These are phyloP conservation scores for Annulohypoxylon truncatum DNA, from an alignment of 2,329 filamentous ascomycete genomes.

Conservation along the genomic window DNA sequence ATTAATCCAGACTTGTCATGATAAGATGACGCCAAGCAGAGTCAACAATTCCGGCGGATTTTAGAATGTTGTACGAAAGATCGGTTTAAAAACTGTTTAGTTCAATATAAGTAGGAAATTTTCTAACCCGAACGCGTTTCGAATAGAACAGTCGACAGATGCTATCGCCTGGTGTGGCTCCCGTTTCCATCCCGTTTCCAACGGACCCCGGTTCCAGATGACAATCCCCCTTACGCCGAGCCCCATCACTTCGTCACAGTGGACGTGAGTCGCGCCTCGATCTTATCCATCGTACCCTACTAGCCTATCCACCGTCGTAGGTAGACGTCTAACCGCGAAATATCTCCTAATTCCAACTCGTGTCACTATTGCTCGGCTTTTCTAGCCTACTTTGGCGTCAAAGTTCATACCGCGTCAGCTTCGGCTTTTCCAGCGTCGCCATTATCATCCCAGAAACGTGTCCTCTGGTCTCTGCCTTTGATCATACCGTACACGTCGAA, in stretches of 20 bases:
- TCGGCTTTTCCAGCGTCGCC: constrained; percentile 2
- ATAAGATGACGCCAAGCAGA: neutral
- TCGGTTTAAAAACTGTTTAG: neutral
- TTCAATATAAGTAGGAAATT: neutral
- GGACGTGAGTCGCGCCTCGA: neutral
- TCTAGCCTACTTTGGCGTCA: neutral
- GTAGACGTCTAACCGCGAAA: neutral
- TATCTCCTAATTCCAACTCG: neutral
- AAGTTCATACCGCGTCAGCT: neutral
- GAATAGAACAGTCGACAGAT: constrained; percentile 1
- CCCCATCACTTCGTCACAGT: constrained; percentile 1
- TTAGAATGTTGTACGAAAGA: neutral
- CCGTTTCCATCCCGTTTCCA: constrained; percentile 1
- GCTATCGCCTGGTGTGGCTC: neutral
- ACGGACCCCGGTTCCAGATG: constrained; percentile 10
- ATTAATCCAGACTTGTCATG: neutral
- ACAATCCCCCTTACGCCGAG: constrained; percentile 9
- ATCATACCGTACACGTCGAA: constrained; percentile 55
- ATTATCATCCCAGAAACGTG: constrained; percentile 53
- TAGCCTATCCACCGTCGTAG: neutral
- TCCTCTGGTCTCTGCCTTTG: constrained; percentile 49
- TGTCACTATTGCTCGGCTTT: neutral
- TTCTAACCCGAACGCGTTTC: constrained; percentile 7
- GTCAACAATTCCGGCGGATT: neutral
- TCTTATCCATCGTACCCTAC: neutral